Conservation (phyloP, 768 basidiomycete species). For the Pseudohyphozyma bogoriensis region DNA sequence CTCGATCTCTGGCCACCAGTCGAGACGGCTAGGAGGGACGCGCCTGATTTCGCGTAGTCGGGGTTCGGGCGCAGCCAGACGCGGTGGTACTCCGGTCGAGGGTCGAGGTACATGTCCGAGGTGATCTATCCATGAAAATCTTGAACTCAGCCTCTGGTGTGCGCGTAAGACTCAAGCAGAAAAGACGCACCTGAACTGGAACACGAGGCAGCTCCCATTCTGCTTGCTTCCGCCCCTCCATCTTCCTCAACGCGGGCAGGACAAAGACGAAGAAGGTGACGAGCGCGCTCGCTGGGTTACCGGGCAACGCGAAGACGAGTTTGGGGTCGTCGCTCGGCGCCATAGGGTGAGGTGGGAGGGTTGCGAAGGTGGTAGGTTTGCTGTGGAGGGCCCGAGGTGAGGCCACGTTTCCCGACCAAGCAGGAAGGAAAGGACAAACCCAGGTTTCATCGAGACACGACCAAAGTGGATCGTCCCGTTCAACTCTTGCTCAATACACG, state of each 20-base stretch:
- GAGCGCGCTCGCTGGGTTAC: conserved; percentile 78
- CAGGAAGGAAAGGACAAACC: conserved; percentile 19
- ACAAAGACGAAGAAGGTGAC: conserved; percentile 65
- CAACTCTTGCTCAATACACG: conserved; percentile 70
- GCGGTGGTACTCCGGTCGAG: conserved; percentile 74
- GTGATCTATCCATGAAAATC: conserved; percentile 14
- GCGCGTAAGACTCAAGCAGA: neutral
- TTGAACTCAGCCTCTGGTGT: neutral
- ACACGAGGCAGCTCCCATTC: conserved; percentile 31
- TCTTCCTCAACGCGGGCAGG: conserved; percentile 56
- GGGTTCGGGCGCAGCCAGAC: conserved; percentile 48
- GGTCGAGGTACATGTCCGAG: conserved; percentile 52
- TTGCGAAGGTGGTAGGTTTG: conserved; percentile 84
- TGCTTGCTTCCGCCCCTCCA: conserved; percentile 21
- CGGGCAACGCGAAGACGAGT: conserved; percentile 72
- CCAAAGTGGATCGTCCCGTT: conserved; percentile 74
- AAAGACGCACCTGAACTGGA: conserved; percentile 25
- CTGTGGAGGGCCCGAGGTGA: conserved; percentile 34
- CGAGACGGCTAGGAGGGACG: conserved; percentile 48
- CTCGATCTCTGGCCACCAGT: conserved; percentile 83
- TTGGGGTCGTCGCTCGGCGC: conserved; percentile 41
- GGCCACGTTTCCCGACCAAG: neutral
- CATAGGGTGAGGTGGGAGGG: conserved; percentile 46
- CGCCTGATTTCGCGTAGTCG: neutral
- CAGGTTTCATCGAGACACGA: conserved; percentile 66